Evolutionary conservation across 164 flowering plant genomes (phyloP).

Genomic region (Tetracentron sinense): DNA sequence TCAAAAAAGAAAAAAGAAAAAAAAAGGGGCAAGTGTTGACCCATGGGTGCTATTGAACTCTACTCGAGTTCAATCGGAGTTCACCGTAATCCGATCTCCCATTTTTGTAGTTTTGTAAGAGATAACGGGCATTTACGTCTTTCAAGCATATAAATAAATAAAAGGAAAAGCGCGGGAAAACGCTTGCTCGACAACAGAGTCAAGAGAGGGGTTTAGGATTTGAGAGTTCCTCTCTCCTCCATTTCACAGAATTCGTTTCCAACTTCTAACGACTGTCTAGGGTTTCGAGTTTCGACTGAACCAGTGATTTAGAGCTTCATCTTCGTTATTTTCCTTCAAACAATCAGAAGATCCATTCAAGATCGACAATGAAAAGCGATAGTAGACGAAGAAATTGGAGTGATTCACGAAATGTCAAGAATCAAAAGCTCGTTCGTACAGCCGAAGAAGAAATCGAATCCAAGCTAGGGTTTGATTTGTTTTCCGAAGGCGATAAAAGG

Average conservation of each 20-base stretch:
- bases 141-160: background rate
- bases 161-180: slow-evolving; percentile 3
- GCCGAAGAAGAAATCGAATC: slow-evolving; percentile 84
- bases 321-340: background rate
- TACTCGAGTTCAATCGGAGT: too few relatives aligned
- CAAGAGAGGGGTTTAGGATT: too few relatives aligned
- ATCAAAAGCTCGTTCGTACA: slow-evolving; percentile 51
- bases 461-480: slow-evolving; percentile 78
- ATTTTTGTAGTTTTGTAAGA: too few relatives aligned
- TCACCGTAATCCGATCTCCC: too few relatives aligned
- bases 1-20: too few relatives aligned
- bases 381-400: slow-evolving; percentile 42
- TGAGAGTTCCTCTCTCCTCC: too few relatives aligned
- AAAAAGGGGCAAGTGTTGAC: too few relatives aligned
- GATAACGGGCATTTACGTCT: background rate
- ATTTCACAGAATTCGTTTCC: background rate
- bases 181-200: background rate
- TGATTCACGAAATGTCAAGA: slow-evolving; percentile 40
- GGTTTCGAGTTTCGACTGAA: background rate
- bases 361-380: slow-evolving; percentile 22
- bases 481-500: slow-evolving; percentile 81
- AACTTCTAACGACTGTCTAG: background rate
- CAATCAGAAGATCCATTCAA: background rate
- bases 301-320: background rate
- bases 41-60: too few relatives aligned